Conservation (phyloP, 2,329 filamentous ascomycete species). For the Nemania sp. region DNA sequence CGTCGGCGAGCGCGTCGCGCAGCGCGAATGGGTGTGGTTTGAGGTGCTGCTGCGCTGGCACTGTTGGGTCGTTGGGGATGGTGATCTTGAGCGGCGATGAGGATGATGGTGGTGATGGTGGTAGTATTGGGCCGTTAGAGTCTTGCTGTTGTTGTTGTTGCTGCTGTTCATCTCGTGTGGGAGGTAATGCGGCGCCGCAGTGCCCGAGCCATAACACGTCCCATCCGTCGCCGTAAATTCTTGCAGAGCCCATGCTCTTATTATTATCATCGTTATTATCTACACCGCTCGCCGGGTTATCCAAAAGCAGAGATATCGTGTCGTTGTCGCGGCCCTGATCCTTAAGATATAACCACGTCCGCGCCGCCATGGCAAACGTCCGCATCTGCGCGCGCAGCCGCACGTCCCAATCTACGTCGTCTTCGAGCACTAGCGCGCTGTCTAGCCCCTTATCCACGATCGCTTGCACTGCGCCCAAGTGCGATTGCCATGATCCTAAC, state of each 20-base stretch:
- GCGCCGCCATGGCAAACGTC: slow-evolving; percentile 44
- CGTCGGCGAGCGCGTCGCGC: slow-evolving; percentile 25
- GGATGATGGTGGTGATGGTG: neutral
- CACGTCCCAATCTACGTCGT: slow-evolving; percentile 62
- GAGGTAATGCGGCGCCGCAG: slow-evolving; percentile 33
- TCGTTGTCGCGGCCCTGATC: slow-evolving; percentile 1
- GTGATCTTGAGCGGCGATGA: slow-evolving; percentile 23
- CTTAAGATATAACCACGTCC: slow-evolving; percentile 29
- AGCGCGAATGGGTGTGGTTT: slow-evolving; percentile 34
- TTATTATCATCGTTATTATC: too few relatives aligned
- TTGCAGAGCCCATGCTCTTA: too few relatives aligned
- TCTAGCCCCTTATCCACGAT: slow-evolving; percentile 50
- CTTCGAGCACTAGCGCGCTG: slow-evolving; percentile 57
- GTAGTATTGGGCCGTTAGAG: too few relatives aligned
- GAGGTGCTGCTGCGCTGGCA: slow-evolving; percentile 34
- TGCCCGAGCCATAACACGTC: slow-evolving; percentile 37
- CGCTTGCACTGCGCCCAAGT: slow-evolving; percentile 43
- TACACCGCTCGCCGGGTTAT: too few relatives aligned
- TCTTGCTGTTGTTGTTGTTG: too few relatives aligned
- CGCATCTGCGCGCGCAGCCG: slow-evolving; percentile 52
- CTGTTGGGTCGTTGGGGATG: slow-evolving; percentile 27
- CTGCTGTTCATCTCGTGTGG: neutral
- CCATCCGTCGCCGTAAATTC: slow-evolving; percentile 31
- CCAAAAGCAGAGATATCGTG: too few relatives aligned
- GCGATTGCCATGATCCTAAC: slow-evolving; percentile 45